Evolutionary conservation across 805 yeast genomes (phyloP), one percentile per base, ranked within the genome.

Genomic region (Danielia reshetovae): DNA sequence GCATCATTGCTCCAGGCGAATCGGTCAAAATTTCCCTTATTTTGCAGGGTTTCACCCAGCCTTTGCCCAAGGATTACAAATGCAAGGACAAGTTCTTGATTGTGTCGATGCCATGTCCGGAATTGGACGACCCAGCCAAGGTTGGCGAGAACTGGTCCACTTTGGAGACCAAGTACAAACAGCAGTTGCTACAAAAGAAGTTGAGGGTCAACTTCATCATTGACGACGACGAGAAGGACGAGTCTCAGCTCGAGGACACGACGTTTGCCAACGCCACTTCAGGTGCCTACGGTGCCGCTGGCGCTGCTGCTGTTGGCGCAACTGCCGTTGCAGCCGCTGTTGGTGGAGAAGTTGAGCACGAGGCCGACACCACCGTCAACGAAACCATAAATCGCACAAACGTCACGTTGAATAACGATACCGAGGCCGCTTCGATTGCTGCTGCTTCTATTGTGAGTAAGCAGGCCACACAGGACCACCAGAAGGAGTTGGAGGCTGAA

Each of bases 61-160:
- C 85, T 40, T 89, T 94, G 34, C 68, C 77, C 3, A 62, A 76
- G 32, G 87, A 79, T 54, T 77, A 73, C 64, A 82, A 81, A 62
- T 84, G 95, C 63, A 84, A 81, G 59, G 97, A 93, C 65, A 93
- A 93, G 67, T 93, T 93, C 60, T 76, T 90, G 53, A 79, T 93
- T 40, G 89, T 89, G 48, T 77, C 94, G 18, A 72, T 88, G 46
- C 94, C 96, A 30, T 77, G 87, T 41, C 79, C 83, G 12, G 74
- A 70, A 37, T 59, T 75, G 42, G 73, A 73, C 42, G 79, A 77
- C 34, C 66, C 74, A 27, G 53, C 72, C 18, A 68, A 59, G 48
- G 81, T 85, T 32, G 74, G 85, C 32, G 81, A 80, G 31, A 62
- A 74, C 50, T 88, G 96, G 96, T 54, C 82, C n/a, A 65, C 72